These are phyloP conservation scores for Candida sp. DNA, from an alignment of 1,139 yeast species.

Conservation along the genomic window DNA sequence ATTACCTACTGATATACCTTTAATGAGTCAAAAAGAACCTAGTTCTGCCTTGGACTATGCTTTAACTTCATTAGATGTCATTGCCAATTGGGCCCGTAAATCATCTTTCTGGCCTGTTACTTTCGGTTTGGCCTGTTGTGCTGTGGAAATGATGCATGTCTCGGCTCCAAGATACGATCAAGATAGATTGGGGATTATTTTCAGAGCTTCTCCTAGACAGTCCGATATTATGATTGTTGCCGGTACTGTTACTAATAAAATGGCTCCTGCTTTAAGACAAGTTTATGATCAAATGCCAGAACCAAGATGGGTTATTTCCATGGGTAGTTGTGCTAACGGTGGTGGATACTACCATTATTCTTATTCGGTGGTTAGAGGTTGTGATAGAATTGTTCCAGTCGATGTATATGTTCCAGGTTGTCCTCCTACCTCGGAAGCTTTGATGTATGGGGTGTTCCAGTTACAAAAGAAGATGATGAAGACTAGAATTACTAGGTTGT, in stretches of 20 bases:
- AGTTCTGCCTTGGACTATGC: slow-evolving; percentile 71
- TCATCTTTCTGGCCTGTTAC: slow-evolving; percentile 95
- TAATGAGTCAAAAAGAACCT: slow-evolving; percentile 44
- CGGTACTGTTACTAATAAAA: slow-evolving; percentile 87
- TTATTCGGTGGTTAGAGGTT: slow-evolving; percentile 86
- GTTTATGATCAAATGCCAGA: slow-evolving; percentile 95
- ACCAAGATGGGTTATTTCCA: slow-evolving; percentile 86
- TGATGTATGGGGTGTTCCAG: slow-evolving; percentile 88
- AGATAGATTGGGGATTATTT: slow-evolving; percentile 89
- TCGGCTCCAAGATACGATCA: slow-evolving; percentile 92
- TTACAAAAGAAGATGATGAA: slow-evolving; percentile 87
- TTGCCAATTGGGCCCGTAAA: slow-evolving; percentile 91
- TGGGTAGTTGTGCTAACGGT: slow-evolving; percentile 96
- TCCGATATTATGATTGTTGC: slow-evolving; percentile 94
- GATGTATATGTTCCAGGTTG: slow-evolving; percentile 93
- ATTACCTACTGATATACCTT: slow-evolving; percentile 43
- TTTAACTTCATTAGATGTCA: slow-evolving; percentile 76
- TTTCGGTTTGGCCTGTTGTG: slow-evolving; percentile 90
- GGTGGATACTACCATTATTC: slow-evolving; percentile 94
- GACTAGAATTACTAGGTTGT: slow-evolving; percentile 76
- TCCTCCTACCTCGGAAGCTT: slow-evolving; percentile 90
- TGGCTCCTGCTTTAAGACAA: slow-evolving; percentile 93
- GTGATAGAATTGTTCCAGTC: slow-evolving; percentile 85
- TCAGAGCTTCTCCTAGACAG: slow-evolving; percentile 94
- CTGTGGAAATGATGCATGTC: slow-evolving; percentile 95